Percentiles rank a stretch among this genome's conserved stretches.
Evolutionary conservation across 306 rosid genomes (phyloP).

Genomic region (Crotalaria pallida): DNA sequence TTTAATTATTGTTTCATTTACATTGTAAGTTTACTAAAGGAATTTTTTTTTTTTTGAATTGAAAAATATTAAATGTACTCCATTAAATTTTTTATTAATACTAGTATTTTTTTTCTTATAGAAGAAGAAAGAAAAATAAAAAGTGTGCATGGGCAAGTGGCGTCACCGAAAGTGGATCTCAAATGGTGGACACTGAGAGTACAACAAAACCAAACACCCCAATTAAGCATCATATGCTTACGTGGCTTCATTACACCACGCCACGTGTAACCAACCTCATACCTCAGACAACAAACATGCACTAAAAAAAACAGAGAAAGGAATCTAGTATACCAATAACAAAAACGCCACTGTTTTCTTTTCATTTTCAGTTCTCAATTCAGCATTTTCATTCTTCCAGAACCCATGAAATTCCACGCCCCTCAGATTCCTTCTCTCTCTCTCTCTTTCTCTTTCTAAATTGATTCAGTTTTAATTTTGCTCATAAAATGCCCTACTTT

Average conservation of each 20-base stretch:
- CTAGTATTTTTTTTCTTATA: too few relatives aligned
- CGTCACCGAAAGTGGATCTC: background rate
- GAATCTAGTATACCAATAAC: too few relatives aligned
- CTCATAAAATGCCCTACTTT: slow-evolving; percentile 6
- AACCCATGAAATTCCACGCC: slow-evolving; percentile 28
- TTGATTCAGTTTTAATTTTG: too few relatives aligned
- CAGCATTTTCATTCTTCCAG: slow-evolving; percentile 6
- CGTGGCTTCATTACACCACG: background rate
- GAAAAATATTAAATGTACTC: too few relatives aligned
- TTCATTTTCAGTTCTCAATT: background rate
- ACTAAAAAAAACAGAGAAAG: background rate
- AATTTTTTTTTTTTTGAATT: too few relatives aligned
- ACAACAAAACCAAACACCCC: background rate
- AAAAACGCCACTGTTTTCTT: background rate
- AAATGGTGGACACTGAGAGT: background rate
- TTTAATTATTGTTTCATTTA: too few relatives aligned
- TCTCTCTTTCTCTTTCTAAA: background rate
- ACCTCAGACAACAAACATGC: background rate
- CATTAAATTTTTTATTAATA: too few relatives aligned
- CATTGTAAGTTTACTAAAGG: too few relatives aligned
- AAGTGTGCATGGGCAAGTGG: background rate
- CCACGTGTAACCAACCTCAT: slow-evolving; percentile 3
- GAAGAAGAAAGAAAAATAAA: too few relatives aligned
- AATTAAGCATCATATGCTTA: background rate
- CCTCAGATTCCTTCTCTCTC: slow-evolving; percentile 6